Conservation (phyloP, 1,139 yeast genomes). For the Pichia sp. region DNA sequence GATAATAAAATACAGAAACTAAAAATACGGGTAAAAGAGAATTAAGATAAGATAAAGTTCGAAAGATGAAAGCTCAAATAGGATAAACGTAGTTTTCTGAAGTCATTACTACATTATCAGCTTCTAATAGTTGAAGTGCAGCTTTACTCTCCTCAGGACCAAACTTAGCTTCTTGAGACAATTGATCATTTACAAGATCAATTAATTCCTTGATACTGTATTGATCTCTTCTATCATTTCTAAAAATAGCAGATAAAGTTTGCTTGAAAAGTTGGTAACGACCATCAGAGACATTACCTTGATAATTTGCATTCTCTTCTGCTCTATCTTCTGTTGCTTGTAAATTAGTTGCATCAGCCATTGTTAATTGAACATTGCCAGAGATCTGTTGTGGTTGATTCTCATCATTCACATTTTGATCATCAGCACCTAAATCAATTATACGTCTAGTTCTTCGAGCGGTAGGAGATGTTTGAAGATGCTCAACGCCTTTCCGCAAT, state of each 20-base stretch:
- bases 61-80: conserved; percentile 29
- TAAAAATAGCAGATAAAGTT: conserved; percentile 23
- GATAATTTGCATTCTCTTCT: conserved; percentile 16
- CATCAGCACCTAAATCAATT: neutral
- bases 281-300: conserved; percentile 24
- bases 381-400: neutral
- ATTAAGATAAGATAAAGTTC: neutral
- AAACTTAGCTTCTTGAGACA: conserved; percentile 59
- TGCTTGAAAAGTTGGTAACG: conserved; percentile 27
- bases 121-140: conserved; percentile 46
- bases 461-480: conserved; percentile 14
- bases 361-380: neutral
- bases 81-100: conserved; percentile 60
- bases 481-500: conserved; percentile 21
- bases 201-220: conserved; percentile 20
- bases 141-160: conserved; percentile 43
- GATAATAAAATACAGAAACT: conserved; percentile 7
- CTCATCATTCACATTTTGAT: neutral
- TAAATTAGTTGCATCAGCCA: conserved; percentile 35
- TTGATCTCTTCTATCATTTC: conserved; percentile 21
- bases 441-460: neutral
- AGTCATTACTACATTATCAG: conserved; percentile 51
- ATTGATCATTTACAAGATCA: conserved; percentile 27
- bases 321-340: conserved; percentile 13
- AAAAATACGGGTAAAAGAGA: conserved; percentile 5